Conservation (phyloP, 225 moss, liverwort and hornwort genomes). For the Bryoerythrophyllum caledonicum region DNA sequence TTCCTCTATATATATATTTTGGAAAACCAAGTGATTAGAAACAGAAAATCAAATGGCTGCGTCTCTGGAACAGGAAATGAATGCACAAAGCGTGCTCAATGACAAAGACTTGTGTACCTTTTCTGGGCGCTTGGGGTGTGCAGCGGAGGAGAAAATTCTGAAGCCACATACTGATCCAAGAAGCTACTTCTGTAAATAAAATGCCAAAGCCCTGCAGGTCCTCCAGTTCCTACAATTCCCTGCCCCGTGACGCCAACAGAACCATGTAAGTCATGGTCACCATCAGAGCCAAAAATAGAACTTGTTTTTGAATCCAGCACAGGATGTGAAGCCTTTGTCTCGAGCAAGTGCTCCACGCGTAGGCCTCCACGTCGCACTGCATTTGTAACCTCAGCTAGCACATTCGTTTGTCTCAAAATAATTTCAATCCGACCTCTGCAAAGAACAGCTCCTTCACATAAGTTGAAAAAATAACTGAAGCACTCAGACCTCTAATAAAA, state of each 20-base stretch:
- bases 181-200: slow-evolving; percentile 93
- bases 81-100: background rate
- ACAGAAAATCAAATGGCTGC: background rate
- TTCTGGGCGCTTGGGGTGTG: slow-evolving; percentile 72
- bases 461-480: slow-evolving; percentile 15
- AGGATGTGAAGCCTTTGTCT: slow-evolving; percentile 40
- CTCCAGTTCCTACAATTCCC: slow-evolving; percentile 62
- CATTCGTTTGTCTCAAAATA: slow-evolving; percentile 74
- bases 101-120: slow-evolving; percentile 50
- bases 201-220: slow-evolving; percentile 90
- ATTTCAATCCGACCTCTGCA: slow-evolving; percentile 85
- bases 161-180: slow-evolving; percentile 92
- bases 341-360: slow-evolving; percentile 78
- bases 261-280: slow-evolving; percentile 45
- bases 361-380: slow-evolving; percentile 79
- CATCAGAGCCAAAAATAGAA: slow-evolving; percentile 44
- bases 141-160: slow-evolving; percentile 89
- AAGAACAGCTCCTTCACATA: slow-evolving; percentile 15
- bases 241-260: slow-evolving; percentile 38
- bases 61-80: background rate
- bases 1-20: background rate
- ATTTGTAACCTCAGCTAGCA: slow-evolving; percentile 70
- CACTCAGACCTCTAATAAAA: background rate
- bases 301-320: slow-evolving; percentile 40
- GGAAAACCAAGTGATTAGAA: background rate